Evolutionary conservation across 2,329 filamentous ascomycete species (phyloP).

Genomic region (Ploettnerulaceae sp.): DNA sequence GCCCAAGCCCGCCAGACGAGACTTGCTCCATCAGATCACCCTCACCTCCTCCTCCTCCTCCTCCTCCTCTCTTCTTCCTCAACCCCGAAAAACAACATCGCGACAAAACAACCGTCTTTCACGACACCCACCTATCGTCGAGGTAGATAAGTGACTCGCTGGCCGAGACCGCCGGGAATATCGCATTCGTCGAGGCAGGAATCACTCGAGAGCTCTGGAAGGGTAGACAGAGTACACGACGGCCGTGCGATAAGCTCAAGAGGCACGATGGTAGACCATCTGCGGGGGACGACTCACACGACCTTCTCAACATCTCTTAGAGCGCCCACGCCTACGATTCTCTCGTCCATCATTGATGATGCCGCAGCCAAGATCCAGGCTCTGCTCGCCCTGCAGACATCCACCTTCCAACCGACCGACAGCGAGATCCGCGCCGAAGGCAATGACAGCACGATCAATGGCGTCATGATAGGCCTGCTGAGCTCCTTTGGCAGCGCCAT

Average conservation of each 20-base stretch:
- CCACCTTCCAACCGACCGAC: constrained; percentile 3
- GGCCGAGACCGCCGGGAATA: constrained; percentile 22
- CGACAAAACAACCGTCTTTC: background rate
- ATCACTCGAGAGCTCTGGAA: background rate
- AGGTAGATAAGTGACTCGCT: constrained; percentile 19
- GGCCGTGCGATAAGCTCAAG: constrained; percentile 13
- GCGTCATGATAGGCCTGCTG: constrained; percentile 89
- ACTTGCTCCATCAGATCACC: background rate
- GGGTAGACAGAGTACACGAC: background rate
- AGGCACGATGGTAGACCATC: constrained; percentile 22
- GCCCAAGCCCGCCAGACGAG: background rate
- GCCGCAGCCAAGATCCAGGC: constrained; percentile 14
- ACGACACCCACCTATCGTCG: constrained; percentile 6
- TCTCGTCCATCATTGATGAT: constrained; percentile 4
- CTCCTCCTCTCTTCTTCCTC: background rate
- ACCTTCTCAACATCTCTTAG: constrained; percentile 23
- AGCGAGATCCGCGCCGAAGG: constrained; percentile 16
- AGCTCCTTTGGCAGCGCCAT: constrained; percentile 91
- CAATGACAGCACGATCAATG: constrained; percentile 49
- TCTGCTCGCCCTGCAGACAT: constrained; percentile 9
- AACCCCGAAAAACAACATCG: constrained; percentile 6
- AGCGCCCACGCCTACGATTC: constrained; percentile 12
- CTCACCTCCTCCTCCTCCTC: background rate
- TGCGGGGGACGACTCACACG: constrained; percentile 21
- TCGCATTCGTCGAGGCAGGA: constrained; percentile 1